Evolutionary conservation across 2,329 filamentous ascomycete species (phyloP).

Genomic region (Neonectria hederae): DNA sequence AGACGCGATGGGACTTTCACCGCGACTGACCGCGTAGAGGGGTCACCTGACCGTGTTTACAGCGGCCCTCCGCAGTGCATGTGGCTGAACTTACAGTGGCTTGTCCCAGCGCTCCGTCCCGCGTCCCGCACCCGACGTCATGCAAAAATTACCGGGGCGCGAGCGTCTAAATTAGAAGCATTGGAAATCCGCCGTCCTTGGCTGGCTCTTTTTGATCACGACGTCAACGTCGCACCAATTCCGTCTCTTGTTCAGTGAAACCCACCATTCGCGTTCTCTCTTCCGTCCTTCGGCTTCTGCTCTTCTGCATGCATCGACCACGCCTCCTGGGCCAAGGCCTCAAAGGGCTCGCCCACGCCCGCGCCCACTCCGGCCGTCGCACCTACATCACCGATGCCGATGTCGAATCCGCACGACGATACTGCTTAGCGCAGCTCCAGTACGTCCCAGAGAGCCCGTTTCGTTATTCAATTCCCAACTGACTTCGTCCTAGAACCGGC

Average conservation of each 20-base stretch:
- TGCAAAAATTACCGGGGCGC: conserved; percentile 36
- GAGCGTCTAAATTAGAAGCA: conserved; percentile 15
- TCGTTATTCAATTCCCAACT: neutral
- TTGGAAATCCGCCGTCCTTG: conserved; percentile 39
- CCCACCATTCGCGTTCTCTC: neutral
- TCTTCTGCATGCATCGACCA: conserved; percentile 52
- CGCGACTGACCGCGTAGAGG: conserved; percentile 49
- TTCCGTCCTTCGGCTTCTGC: neutral
- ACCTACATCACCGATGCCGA: conserved; percentile 61
- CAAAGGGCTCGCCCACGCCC: conserved; percentile 46
- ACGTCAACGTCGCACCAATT: conserved; percentile 25
- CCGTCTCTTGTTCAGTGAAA: conserved; percentile 7
- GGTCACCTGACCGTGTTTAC: conserved; percentile 53
- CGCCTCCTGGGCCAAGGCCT: conserved; percentile 51
- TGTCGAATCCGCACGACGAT: conserved; percentile 61
- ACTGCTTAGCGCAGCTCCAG: conserved; percentile 64
- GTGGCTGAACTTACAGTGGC: conserved; percentile 19
- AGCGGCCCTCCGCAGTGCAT: neutral
- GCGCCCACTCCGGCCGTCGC: conserved; percentile 44
- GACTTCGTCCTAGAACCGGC: conserved; percentile 69
- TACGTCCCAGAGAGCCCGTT: conserved; percentile 40
- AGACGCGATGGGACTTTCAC: conserved; percentile 50
- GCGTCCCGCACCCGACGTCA: conserved; percentile 36
- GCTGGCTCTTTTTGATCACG: conserved; percentile 34
- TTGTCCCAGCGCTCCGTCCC: conserved; percentile 6